Evolutionary conservation across 164 flowering plant genomes (phyloP).

Genomic region (Magnolia changhungtana): DNA sequence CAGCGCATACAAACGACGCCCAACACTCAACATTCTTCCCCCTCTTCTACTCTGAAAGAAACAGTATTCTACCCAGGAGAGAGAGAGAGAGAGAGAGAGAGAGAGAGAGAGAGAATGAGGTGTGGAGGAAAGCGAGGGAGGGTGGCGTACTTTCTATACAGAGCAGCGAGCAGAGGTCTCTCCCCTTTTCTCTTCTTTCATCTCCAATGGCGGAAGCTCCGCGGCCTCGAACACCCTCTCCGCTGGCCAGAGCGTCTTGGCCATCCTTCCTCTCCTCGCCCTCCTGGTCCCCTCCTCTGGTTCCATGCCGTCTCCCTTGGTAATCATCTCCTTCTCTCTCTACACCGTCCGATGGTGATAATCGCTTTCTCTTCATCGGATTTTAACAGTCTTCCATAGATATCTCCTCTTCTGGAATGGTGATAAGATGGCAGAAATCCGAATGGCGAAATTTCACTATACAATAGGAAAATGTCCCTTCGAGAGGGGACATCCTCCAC

Average conservation of each 20-base stretch:
- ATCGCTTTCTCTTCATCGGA: too few species aligned
- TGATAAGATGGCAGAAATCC: neutral
- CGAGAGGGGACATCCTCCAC: too few species aligned
- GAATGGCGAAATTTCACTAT: neutral
- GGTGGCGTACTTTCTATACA: constrained; percentile 47
- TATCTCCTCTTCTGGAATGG: too few species aligned
- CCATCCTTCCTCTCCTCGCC: constrained; percentile 67
- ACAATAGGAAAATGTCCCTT: neutral
- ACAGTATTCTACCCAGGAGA: too few species aligned
- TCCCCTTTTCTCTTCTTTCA: constrained; percentile 69
- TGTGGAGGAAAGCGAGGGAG: constrained; percentile 24
- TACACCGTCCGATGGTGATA: neutral
- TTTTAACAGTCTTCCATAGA: too few species aligned
- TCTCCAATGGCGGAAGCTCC: constrained; percentile 61
- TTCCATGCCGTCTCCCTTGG: constrained; percentile 98
- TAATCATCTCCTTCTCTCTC: constrained; percentile 9
- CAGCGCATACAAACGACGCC: too few species aligned
- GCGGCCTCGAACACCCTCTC: constrained; percentile 65
- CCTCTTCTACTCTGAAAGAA: too few species aligned
- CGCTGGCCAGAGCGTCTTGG: constrained; percentile 89
- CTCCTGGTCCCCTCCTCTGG: constrained; percentile 78
- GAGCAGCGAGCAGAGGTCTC: constrained; percentile 53
- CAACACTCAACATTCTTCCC: too few species aligned
- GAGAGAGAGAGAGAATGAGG: constrained; percentile 17
- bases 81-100: neutral